phyloP scores from a whole-genome alignment of 1,284 basidiomycete species.

The Schizophyllum commune region DNA sequence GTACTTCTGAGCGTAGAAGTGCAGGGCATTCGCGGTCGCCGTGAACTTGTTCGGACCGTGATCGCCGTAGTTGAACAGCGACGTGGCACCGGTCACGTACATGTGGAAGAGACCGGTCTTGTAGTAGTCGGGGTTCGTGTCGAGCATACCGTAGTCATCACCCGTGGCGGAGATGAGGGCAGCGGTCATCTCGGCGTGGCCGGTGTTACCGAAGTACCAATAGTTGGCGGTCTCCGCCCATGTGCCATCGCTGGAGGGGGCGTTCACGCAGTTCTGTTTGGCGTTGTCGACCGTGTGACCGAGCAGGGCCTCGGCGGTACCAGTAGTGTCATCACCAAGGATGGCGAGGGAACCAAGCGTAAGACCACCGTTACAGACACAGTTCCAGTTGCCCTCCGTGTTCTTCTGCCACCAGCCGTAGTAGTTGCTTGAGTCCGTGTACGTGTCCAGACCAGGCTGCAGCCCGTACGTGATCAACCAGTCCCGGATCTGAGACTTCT shows the following conservation, averaged over 20 bases:
- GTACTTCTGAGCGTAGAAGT: slow-evolving; percentile 67
- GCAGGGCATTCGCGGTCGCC: slow-evolving; percentile 69
- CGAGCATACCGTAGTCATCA: slow-evolving; percentile 69
- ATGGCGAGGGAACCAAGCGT: slow-evolving; percentile 89
- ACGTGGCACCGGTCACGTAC: slow-evolving; percentile 79
- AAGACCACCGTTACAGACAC: slow-evolving; percentile 91
- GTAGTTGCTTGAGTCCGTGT: slow-evolving; percentile 33
- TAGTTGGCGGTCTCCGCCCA: slow-evolving; percentile 97
- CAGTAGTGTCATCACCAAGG: slow-evolving; percentile 76
- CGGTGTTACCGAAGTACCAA: slow-evolving; percentile 94
- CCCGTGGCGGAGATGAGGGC: slow-evolving; percentile 84
- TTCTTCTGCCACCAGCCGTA: slow-evolving; percentile 51
- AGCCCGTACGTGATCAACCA: slow-evolving; percentile 82
- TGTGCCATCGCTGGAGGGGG: slow-evolving; percentile 70
- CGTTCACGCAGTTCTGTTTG: slow-evolving; percentile 68
- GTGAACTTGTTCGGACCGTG: slow-evolving; percentile 86
- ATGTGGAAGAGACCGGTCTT: slow-evolving; percentile 88
- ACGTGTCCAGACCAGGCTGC: slow-evolving; percentile 48
- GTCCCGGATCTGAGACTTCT: slow-evolving; percentile 64
- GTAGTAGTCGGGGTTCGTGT: slow-evolving; percentile 62
- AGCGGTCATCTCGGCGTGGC: slow-evolving; percentile 86
- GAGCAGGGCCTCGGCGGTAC: slow-evolving; percentile 64
- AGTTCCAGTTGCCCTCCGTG: slow-evolving; percentile 91
- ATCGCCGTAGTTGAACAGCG: slow-evolving; percentile 49
- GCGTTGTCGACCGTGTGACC: slow-evolving; percentile 69